These are phyloP conservation scores for Rhynchosporium graminicola DNA, from an alignment of 2,329 filamentous ascomycete genomes.

Conservation along the genomic window DNA sequence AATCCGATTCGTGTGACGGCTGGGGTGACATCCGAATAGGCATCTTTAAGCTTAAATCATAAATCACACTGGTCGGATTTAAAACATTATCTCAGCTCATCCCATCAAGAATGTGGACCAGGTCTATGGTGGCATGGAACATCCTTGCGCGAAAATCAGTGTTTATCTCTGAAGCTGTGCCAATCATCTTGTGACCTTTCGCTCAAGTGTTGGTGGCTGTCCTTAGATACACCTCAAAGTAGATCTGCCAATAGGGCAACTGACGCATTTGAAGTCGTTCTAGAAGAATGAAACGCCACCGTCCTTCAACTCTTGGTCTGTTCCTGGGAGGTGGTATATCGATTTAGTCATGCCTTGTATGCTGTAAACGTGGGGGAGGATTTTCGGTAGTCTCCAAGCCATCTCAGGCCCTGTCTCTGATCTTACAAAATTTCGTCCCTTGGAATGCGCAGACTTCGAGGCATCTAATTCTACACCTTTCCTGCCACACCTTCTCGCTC, in stretches of 20 bases:
- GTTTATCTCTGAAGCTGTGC: conserved; percentile 1
- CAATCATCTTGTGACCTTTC: background rate
- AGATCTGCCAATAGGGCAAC: background rate
- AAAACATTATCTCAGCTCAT: conserved; percentile 10
- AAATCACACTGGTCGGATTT: background rate
- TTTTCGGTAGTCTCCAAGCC: background rate
- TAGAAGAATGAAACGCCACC: background rate
- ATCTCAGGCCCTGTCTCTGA: conserved; percentile 1
- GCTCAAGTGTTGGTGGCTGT: background rate
- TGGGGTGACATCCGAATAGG: background rate
- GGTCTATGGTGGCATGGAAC: conserved; percentile 5
- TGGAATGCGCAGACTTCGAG: conserved; percentile 7
- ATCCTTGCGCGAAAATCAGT: background rate
- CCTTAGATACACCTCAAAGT: background rate
- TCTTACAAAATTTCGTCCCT: background rate
- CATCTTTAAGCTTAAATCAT: background rate
- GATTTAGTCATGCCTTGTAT: background rate
- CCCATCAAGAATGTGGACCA: conserved; percentile 5
- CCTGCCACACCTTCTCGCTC: conserved; percentile 3
- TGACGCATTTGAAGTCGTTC: background rate
- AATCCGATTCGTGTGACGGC: background rate
- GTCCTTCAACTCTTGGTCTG: conserved; percentile 1
- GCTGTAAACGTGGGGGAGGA: conserved; percentile 7
- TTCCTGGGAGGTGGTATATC: background rate
- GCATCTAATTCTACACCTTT: background rate